Conservation (phyloP, 164 flowering plant genomes). For the Brasenia schreberi region DNA sequence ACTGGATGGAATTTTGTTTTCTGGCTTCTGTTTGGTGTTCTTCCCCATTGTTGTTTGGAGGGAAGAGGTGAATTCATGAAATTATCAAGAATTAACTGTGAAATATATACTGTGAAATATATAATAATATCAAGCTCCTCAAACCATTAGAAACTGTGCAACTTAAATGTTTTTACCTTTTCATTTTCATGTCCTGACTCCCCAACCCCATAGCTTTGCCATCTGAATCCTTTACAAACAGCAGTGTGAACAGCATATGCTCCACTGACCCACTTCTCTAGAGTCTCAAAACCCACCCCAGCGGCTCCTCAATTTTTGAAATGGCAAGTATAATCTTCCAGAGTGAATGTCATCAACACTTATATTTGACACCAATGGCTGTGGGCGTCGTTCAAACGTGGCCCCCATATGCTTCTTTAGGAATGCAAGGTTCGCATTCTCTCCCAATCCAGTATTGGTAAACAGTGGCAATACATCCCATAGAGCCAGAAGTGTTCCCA, state of each 20-base stretch:
- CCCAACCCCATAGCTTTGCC: conserved; percentile 97
- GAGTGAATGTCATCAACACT: conserved; percentile 72
- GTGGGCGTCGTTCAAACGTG: conserved; percentile 59
- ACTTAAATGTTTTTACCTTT: too few relatives aligned
- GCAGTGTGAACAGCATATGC: conserved; percentile 94
- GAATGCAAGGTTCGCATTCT: conserved; percentile 72
- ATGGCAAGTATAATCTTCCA: too few relatives aligned
- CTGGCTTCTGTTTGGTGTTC: too few relatives aligned
- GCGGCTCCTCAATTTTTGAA: too few relatives aligned
- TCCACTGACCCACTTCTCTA: conserved; percentile 98
- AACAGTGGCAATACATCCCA: conserved; percentile 96
- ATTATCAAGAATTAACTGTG: too few relatives aligned
- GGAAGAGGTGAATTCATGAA: too few relatives aligned
- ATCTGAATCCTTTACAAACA: conserved; percentile 82
- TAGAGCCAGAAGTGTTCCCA: conserved; percentile 82
- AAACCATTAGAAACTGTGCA: too few relatives aligned
- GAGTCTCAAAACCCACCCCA: conserved; percentile 98
- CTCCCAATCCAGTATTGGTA: conserved; percentile 93
- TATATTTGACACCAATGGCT: conserved; percentile 72
- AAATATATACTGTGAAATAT: too few relatives aligned
- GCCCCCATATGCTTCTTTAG: conserved; percentile 90
- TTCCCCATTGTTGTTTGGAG: too few relatives aligned
- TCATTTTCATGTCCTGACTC: conserved; percentile 97
- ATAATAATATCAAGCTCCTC: too few relatives aligned
- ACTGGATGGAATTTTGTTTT: too few relatives aligned